A percentile compares a stretch with the other conserved stretches of the same genome.
Evolutionary conservation across 148 eudicot species (phyloP).

Genomic region (Camellia sinensis): DNA sequence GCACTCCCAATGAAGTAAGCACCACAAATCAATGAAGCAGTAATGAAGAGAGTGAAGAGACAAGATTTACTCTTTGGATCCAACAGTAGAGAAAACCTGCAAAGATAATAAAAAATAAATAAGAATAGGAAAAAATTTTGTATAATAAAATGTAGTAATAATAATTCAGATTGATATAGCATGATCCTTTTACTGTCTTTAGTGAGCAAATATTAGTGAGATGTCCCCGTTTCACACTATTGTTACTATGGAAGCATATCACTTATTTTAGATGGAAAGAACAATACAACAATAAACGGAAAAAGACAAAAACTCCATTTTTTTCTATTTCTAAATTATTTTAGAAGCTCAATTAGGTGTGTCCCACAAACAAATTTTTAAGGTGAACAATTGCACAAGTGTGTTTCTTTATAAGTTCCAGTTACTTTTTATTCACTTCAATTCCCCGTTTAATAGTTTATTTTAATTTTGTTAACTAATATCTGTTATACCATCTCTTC

Average conservation of each 20-base stretch:
- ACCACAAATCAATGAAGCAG: slow-evolving; percentile 41
- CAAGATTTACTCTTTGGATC: slow-evolving; percentile 47
- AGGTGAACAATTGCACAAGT: background rate
- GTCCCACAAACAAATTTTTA: background rate
- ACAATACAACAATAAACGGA: background rate
- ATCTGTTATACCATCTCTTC: background rate
- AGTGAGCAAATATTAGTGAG: background rate
- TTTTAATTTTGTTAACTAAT: background rate
- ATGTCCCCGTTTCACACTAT: background rate
- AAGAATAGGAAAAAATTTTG: background rate
- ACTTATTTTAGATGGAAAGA: background rate
- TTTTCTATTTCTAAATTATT: background rate
- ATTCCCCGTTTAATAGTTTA: background rate
- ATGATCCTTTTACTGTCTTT: background rate
- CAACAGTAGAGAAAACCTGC: slow-evolving; percentile 42
- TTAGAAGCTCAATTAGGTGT: background rate
- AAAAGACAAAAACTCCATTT: background rate
- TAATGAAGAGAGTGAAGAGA: slow-evolving; percentile 36
- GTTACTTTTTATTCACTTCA: background rate
- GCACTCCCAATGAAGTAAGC: slow-evolving; percentile 53
- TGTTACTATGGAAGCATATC: background rate
- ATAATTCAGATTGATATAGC: background rate
- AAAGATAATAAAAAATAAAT: slow-evolving; percentile 9
- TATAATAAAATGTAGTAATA: background rate
- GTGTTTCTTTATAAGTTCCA: no score